Evolutionary conservation across 139 green algal species (phyloP).

Genomic region (Volvox africanus): DNA sequence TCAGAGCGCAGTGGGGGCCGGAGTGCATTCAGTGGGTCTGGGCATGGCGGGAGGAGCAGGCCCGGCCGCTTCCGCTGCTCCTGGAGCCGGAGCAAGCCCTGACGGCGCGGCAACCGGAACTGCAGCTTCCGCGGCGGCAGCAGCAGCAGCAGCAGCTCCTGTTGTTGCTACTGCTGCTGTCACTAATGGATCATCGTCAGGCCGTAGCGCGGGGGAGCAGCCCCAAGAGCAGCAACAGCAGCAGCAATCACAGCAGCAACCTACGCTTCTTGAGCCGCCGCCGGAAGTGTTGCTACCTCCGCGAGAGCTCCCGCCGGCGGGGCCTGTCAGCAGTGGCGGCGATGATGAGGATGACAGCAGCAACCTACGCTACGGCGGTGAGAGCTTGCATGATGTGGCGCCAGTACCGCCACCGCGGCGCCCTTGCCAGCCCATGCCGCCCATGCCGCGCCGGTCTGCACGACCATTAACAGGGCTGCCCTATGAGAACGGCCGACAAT

Average conservation of each 20-base stretch:
- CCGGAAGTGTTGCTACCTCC: not conserved
- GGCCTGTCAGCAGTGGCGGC: not conserved
- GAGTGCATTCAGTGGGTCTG: not conserved
- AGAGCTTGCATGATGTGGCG: not conserved
- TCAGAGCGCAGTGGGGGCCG: conserved; percentile 26
- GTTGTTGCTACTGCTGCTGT: not conserved
- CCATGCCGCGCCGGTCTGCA: not conserved
- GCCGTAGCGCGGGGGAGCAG: too few species aligned
- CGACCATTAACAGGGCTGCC: not conserved
- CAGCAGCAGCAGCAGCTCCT: not conserved
- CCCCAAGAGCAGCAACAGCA: not conserved
- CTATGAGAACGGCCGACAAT: not conserved
- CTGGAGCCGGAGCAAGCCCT: not conserved
- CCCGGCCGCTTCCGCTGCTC: not conserved
- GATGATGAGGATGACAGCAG: not conserved
- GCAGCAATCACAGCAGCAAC: not conserved
- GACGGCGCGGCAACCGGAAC: not conserved
- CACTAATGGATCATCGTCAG: too few species aligned
- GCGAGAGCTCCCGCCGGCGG: not conserved
- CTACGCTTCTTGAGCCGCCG: conserved; percentile 1
- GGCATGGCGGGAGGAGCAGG: too few species aligned
- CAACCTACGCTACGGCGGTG: not conserved
- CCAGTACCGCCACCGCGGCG: conserved; percentile 37
- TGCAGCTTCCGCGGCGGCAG: not conserved
- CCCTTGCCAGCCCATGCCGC: not conserved